Evolutionary conservation across 495 filamentous ascomycete genomes (phyloP).

Genomic region (Daldinia childiae): DNA sequence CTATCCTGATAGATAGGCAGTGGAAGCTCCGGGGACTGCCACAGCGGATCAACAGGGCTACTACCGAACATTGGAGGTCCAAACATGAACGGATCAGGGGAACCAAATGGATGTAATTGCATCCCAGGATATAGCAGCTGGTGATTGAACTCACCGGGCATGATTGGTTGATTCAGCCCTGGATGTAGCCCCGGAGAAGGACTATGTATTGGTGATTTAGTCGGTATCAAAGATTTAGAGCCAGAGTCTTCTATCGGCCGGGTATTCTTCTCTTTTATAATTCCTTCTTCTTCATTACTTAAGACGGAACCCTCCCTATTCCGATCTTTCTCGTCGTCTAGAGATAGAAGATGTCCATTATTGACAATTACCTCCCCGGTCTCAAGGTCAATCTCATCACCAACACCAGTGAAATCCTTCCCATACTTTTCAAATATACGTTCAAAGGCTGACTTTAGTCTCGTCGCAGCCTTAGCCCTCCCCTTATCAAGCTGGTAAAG

Average conservation of each 20-base stretch:
- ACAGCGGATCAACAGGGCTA: slow-evolving; percentile 35
- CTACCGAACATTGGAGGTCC: slow-evolving; percentile 20
- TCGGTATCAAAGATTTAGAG: slow-evolving; percentile 20
- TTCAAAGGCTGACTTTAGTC: slow-evolving; percentile 83
- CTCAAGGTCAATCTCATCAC: slow-evolving; percentile 81
- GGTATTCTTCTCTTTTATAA: slow-evolving; percentile 27
- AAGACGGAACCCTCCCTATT: slow-evolving; percentile 31
- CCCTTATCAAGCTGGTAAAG: slow-evolving; percentile 65
- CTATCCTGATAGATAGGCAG: slow-evolving; percentile 23
- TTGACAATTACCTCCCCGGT: slow-evolving; percentile 84
- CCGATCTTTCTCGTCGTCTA: slow-evolving; percentile 62
- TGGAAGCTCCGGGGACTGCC: slow-evolving; percentile 43
- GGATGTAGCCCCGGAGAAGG: neutral
- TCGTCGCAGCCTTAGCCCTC: slow-evolving; percentile 67
- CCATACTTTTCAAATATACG: slow-evolving; percentile 88
- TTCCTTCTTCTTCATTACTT: slow-evolving; percentile 39
- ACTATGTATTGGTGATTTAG: slow-evolving; percentile 12
- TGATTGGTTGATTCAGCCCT: neutral
- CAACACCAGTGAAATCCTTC: slow-evolving; percentile 80
- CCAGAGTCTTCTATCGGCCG: slow-evolving; percentile 9
- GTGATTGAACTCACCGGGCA: neutral
- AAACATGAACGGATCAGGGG: slow-evolving; percentile 26
- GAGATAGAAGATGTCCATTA: slow-evolving; percentile 79
- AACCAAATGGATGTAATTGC: slow-evolving; percentile 13
- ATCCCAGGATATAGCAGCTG: slow-evolving; percentile 23